phyloP scores from a whole-genome alignment of 2,329 filamentous ascomycete species.

The Aureobasidium sp. region DNA sequence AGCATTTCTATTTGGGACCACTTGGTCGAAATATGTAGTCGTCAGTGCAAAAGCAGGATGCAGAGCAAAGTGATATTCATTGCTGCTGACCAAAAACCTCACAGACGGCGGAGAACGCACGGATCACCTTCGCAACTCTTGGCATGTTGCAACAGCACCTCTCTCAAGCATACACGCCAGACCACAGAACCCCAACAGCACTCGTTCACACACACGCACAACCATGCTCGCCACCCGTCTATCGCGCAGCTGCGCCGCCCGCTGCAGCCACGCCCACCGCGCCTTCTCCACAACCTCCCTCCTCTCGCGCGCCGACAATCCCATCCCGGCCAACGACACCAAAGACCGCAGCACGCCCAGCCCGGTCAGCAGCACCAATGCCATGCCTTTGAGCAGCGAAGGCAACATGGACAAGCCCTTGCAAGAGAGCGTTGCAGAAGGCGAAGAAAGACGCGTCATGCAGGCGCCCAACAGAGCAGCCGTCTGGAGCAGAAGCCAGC shows the following conservation, averaged over 20 bases:
- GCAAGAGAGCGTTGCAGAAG: constrained; percentile 49
- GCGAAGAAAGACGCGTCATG: constrained; percentile 50
- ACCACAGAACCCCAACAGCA: background rate
- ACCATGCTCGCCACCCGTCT: constrained; percentile 11
- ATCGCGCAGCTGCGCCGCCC: background rate
- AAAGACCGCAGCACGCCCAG: constrained; percentile 37
- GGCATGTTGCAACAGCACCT: constrained; percentile 5
- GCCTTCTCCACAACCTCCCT: constrained; percentile 20
- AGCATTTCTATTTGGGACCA: too few species aligned
- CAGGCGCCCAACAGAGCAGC: constrained; percentile 82
- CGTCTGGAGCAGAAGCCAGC: constrained; percentile 83
- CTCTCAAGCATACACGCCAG: background rate
- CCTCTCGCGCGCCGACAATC: constrained; percentile 30
- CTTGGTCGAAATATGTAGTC: background rate
- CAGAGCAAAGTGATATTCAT: background rate
- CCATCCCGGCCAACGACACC: constrained; percentile 58
- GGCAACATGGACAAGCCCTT: constrained; percentile 46
- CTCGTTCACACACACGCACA: background rate
- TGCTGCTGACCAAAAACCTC: constrained; percentile 10
- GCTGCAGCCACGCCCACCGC: constrained; percentile 11
- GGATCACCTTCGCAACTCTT: background rate
- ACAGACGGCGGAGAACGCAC: constrained; percentile 5
- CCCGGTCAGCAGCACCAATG: constrained; percentile 55
- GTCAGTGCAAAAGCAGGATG: background rate
- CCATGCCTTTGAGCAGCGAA: constrained; percentile 45